A percentile compares a stretch with the other conserved stretches of the same genome.
These are phyloP conservation scores for Backusella parvicylindrica DNA, from an alignment of 192 early-diverging fungal species.

Conservation along the genomic window DNA sequence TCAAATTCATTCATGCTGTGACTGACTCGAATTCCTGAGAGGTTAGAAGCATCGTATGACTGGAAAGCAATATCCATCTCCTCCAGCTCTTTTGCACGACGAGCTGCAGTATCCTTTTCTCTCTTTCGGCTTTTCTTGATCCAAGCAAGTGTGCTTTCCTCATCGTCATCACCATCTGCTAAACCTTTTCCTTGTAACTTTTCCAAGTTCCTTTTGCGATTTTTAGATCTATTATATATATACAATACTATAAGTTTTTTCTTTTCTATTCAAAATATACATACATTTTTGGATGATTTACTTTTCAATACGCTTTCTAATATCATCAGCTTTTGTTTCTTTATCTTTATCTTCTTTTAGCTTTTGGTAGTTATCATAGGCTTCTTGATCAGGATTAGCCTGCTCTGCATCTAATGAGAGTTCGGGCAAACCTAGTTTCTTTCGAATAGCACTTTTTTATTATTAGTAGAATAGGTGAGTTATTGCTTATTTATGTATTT, in stretches of 20 bases:
- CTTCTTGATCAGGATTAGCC: constrained; percentile 39
- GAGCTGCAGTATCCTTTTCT: constrained; percentile 43
- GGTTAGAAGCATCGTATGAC: constrained; percentile 42
- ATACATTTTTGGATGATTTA: constrained; percentile 7
- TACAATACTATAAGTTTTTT: constrained; percentile 5
- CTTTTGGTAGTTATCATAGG: constrained; percentile 55
- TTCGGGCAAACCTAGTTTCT: constrained; percentile 48
- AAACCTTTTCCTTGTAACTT: constrained; percentile 60
- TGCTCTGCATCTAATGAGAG: constrained; percentile 28
- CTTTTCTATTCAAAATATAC: neutral
- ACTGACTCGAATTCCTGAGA: constrained; percentile 72
- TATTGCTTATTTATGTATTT: neutral
- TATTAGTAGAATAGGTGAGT: constrained; percentile 11
- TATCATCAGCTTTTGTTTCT: constrained; percentile 43
- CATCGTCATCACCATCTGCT: constrained; percentile 58
- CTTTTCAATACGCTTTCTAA: constrained; percentile 55
- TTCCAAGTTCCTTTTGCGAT: constrained; percentile 43
- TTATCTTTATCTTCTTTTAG: constrained; percentile 50
- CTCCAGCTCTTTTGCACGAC: constrained; percentile 36
- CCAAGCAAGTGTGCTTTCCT: constrained; percentile 64
- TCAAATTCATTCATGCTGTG: constrained; percentile 68
- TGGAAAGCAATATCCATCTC: constrained; percentile 39
- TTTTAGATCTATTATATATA: constrained; percentile 38
- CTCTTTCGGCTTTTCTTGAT: constrained; percentile 57
- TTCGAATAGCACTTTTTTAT: constrained; percentile 52